phyloP scores from a whole-genome alignment of 2,329 filamentous ascomycete genomes.

The Sporothrix pallida region DNA sequence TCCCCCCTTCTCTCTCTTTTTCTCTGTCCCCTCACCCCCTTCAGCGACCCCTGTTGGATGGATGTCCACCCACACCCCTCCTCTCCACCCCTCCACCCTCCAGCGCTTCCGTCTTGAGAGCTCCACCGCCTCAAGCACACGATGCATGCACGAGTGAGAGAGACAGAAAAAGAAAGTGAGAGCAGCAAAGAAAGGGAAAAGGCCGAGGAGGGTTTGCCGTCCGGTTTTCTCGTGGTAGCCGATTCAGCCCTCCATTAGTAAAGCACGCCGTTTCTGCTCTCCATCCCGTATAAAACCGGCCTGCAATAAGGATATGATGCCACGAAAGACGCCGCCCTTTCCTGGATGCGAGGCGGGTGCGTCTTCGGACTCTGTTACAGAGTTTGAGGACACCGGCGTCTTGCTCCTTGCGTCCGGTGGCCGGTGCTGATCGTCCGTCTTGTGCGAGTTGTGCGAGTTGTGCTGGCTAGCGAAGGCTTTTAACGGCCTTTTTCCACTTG shows the following conservation, averaged over 20 bases:
- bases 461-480: neutral
- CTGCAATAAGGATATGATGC: neutral
- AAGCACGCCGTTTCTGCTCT: no score
- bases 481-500: constrained; percentile 2
- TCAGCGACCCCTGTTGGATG: constrained; percentile 2
- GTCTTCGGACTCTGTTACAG: neutral
- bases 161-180: neutral
- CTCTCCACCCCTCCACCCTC: constrained; percentile 28
- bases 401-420: constrained; percentile 23
- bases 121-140: constrained; percentile 20
- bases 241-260: no score
- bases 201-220: neutral
- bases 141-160: neutral
- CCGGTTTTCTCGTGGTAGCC: no score
- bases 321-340: no score
- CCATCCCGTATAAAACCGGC: neutral
- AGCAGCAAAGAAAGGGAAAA: neutral
- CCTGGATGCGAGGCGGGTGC: neutral
- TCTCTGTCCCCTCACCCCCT: neutral
- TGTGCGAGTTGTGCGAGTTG: constrained; percentile 1
- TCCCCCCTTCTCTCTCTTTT: neutral
- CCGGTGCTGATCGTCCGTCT: constrained; percentile 18
- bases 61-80: constrained; percentile 26
- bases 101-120: constrained; percentile 22
- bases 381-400: constrained; percentile 8